Evolutionary conservation across 1,284 basidiomycete genomes (phyloP), one percentile per base, ranked within the genome.

Genomic region (Anthracocystis walkeri): DNA sequence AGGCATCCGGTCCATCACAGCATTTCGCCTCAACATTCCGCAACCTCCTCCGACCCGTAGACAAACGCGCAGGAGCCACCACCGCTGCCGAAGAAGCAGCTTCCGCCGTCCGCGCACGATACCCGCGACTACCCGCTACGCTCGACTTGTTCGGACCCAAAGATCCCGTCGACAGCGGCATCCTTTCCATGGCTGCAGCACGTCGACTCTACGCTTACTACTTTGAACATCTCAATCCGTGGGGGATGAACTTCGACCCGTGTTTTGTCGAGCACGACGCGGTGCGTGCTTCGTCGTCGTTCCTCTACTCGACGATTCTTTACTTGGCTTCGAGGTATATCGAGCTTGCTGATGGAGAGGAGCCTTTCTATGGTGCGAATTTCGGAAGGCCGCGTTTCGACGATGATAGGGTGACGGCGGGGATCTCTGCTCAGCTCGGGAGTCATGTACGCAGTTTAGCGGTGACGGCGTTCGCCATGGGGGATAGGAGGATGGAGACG

Each of bases 171-270:
- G 65, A 65, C n/a, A 20, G 49, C 6, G 74, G 69, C 23, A 67
- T 76, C 25, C 48, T 76, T 7, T 65, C 68, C 25, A 71, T 72
- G 61, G 62, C 62, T 4, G 55, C 65, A 6, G 74, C 68, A 1
- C 61, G 42, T 27, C 60, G 62, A 10, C 65, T 76, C 6, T 76
- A 71, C 49, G 59, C 54, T 11, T 76, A 71, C 59, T 76, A 72
- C 56, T 68, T 76, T 40, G 42, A 64, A 23, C 65, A 76, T 40
- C 59, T 72, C 58, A 72, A 72, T 50, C 68, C 65, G 27, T 76
- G 74, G 74, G 65, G 69, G 27, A 72, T 72, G 68, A 72, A 72
- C 49, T 68, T 76, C 44, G 74, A 76, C 33, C 74, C 74, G 7
- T 35, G 31, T 23, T 60, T 76, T 20, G 55, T 68, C 21, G 61